phyloP scores from a whole-genome alignment of 768 basidiomycete genomes.

The Xerocomellus intermedius region DNA sequence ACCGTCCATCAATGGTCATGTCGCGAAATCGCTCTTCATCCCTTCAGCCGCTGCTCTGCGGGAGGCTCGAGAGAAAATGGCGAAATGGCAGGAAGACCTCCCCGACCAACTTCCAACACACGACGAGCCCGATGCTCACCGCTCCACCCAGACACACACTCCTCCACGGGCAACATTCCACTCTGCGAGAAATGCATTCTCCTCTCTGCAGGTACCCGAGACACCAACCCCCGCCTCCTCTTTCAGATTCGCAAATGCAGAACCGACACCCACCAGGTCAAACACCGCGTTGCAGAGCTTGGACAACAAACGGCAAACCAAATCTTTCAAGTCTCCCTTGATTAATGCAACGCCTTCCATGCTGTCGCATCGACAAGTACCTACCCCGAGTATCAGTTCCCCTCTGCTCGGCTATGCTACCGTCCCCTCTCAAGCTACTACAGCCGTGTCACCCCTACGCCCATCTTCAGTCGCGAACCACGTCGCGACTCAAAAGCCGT shows the following conservation, averaged over 20 bases:
- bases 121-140: constrained; percentile 3
- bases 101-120: constrained; percentile 23
- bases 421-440: constrained; percentile 8
- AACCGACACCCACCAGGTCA: constrained; percentile 9
- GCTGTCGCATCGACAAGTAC: constrained; percentile 12
- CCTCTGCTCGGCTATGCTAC: constrained; percentile 11
- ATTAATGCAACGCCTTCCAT: constrained; percentile 18
- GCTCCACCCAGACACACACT: constrained; percentile 3
- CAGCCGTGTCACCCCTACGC: constrained; percentile 36
- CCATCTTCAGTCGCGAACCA: constrained; percentile 26
- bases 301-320: constrained; percentile 20
- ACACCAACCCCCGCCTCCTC: constrained; percentile 40
- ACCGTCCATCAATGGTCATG: constrained; percentile 1
- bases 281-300: constrained; percentile 12
- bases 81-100: constrained; percentile 44
- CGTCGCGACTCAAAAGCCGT: constrained; percentile 14
- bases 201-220: constrained; percentile 30
- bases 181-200: constrained; percentile 36
- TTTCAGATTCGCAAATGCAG: constrained; percentile 26
- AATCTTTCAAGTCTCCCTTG: constrained; percentile 49
- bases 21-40: constrained; percentile 36
- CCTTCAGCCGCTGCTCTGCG: constrained; percentile 57
- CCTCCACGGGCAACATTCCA: constrained; percentile 36
- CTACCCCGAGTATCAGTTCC: constrained; percentile 32
- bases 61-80: constrained; percentile 52